Evolutionary conservation across 257 asterid species (phyloP), one percentile per base, ranked within the genome.

Genomic region (Mentha longifolia): DNA sequence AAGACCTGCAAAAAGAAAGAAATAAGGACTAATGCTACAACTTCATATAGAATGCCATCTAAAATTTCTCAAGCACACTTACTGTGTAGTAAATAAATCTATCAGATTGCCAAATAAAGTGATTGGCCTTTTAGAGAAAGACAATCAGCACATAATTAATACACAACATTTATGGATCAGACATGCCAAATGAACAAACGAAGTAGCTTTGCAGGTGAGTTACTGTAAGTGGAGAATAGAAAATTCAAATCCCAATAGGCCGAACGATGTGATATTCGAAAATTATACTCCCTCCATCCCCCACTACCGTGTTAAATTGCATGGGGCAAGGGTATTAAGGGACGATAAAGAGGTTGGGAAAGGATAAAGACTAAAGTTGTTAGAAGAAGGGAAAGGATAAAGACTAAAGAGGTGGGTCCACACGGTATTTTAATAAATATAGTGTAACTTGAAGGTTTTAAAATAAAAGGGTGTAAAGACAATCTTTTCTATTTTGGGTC

Each of bases 181-280:
- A 20, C 55, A 37, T n/a, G 56, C 74, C 52, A 39, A 68, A 37
- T 10, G 43, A 55, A 10, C 65, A 22, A 55, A 10, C 55, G 7
- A 3, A 1, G 6, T 14, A 64, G 41, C 55, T 42, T 19, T 20
- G 5, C 31, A 6, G 8, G 16, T 2, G 52, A 35, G 39, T 19
- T 1, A 8, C 14, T 13, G 12, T 20, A 7, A 4, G 57, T 13
- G 3, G 9, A 64, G 43, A 22, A 64, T 25, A 15, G 15, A 3
- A 15, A 43, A 45, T 13, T 22, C 20, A 22, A 9, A 42, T 25
- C 43, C 63, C 12, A 14, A 43, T 33, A 58, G 35, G 35, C 28
- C 31, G 60, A 20, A 19, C 0, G 20, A 33, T 33, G 35, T 35
- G 39, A 35, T 35, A 35, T 35, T 9, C 39, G 39, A 35, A 35